Evolutionary conservation across 371 early-diverging fungal species (phyloP).

Genomic region (Actinomortierella ambigua): DNA sequence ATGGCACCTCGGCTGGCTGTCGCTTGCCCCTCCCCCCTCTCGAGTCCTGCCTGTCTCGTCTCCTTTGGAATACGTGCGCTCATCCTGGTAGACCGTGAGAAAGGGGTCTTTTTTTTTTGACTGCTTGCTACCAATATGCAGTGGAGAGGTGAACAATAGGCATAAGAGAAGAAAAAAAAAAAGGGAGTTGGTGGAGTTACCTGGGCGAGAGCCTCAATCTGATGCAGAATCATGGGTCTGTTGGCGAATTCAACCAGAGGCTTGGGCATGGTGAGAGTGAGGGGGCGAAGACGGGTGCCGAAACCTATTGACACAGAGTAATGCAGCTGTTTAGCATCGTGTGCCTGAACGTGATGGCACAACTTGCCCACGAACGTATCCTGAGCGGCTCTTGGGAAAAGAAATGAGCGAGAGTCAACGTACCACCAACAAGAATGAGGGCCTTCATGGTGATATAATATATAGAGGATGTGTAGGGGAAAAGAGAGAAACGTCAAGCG

Average conservation of each 20-base stretch:
- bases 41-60: too few relatives aligned
- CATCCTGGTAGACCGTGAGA: too few relatives aligned
- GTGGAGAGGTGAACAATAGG: background rate
- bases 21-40: too few relatives aligned
- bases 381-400: background rate
- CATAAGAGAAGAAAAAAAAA: background rate
- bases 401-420: conserved; percentile 7
- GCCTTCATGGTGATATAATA: conserved; percentile 81
- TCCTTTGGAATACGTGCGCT: too few relatives aligned
- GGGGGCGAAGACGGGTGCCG: conserved; percentile 98
- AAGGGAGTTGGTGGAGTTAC: conserved; percentile 50
- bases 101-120: background rate
- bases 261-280: conserved; percentile 98
- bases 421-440: conserved; percentile 98
- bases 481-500: too few relatives aligned
- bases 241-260: conserved; percentile 99
- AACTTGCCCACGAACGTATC: background rate
- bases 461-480: too few relatives aligned
- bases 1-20: too few relatives aligned
- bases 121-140: conserved; percentile 1
- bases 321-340: background rate
- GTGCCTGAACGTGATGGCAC: background rate
- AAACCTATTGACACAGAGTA: conserved; percentile 68
- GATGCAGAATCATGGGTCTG: conserved; percentile 99
- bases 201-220: conserved; percentile 97